Evolutionary conservation across 2,329 filamentous ascomycete species (phyloP), one percentile per base, ranked within the genome.

Genomic region (Paecilomyces dactylethromorphus): DNA sequence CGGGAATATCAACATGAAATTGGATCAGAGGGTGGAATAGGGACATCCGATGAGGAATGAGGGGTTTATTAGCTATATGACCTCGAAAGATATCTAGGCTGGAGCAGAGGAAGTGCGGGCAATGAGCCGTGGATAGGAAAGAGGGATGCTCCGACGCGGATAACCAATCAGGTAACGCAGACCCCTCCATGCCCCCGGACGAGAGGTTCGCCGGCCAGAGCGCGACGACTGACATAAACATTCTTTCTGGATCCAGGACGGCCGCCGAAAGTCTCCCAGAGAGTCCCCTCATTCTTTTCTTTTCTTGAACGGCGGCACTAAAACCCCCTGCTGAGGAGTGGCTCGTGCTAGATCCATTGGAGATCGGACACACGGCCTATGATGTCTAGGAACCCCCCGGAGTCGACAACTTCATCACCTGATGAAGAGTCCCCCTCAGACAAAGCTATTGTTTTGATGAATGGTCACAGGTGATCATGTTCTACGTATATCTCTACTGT

Each of bases 141-240:
- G n/a, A 21, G 13, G 45, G 45, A 29, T 29, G 35, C 29, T 21
- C 55, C 54, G 55, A 57, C 39, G 58, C 54, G 61, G 56, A 49
- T 59, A 62, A 63, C 74, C 74, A 76, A 76, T 76, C 67, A 69
- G 58, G 64, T 59, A 31, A 29, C 56, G 61, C 60, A 62, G 61
- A 65, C 69, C 70, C 72, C 72, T 74, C 73, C 72, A 74, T 73
- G 71, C 64, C 60, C 66, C 61, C 65, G 51, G 66, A 69, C 56
- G 69, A 74, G 66, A 74, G 70, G 72, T 58, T 59, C 45, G 62
- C 59, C 60, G 58, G 39, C 39, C 39, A 45, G 39, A 45, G 21
- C 39, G 5, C 39, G 39, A 21, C 18, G 7, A 45, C 21, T 18
- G 8, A 18, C 8, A 10, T 18, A 18, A n/a, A 18, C 35, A 52